Evolutionary conservation across 805 yeast species (phyloP).

Genomic region (Yarrowia sp.): DNA sequence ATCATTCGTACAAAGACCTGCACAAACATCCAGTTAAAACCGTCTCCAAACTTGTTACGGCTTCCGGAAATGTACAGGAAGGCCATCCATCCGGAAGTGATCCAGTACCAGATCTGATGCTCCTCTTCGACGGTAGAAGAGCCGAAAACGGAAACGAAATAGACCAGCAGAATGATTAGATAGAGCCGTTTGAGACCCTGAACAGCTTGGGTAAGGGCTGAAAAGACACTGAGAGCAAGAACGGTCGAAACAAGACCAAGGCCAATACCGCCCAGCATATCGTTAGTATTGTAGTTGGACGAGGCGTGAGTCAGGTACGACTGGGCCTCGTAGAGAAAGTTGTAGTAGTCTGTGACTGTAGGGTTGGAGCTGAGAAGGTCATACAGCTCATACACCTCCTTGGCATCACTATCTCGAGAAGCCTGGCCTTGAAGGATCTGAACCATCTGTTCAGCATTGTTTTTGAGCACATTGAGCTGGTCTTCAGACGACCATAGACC

Average conservation of each 20-base stretch:
- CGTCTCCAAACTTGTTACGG: slow-evolving; percentile 42
- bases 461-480: slow-evolving; percentile 61
- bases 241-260: slow-evolving; percentile 50
- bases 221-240: slow-evolving; percentile 46
- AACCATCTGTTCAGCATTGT: slow-evolving; percentile 50
- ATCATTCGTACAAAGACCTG: slow-evolving; percentile 60
- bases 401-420: slow-evolving; percentile 36
- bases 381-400: slow-evolving; percentile 31
- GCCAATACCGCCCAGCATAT: slow-evolving; percentile 56
- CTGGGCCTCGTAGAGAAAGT: slow-evolving; percentile 55
- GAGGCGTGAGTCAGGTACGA: slow-evolving; percentile 53
- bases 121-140: slow-evolving; percentile 95
- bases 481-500: slow-evolving; percentile 60
- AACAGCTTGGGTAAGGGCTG: slow-evolving; percentile 25
- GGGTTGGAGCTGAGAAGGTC: neutral
- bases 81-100: slow-evolving; percentile 53
- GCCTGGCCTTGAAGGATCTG: slow-evolving; percentile 42
- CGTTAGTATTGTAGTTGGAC: slow-evolving; percentile 70
- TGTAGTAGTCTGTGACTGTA: slow-evolving; percentile 44
- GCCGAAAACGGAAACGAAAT: slow-evolving; percentile 72
- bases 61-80: slow-evolving; percentile 43
- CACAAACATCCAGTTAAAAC: slow-evolving; percentile 44
- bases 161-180: slow-evolving; percentile 49
- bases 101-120: slow-evolving; percentile 95
- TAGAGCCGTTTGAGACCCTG: slow-evolving; percentile 42